Percentiles rank a stretch among this genome's conserved stretches.
Conservation (phyloP, 768 basidiomycete species). For the Mycena galopus region DNA sequence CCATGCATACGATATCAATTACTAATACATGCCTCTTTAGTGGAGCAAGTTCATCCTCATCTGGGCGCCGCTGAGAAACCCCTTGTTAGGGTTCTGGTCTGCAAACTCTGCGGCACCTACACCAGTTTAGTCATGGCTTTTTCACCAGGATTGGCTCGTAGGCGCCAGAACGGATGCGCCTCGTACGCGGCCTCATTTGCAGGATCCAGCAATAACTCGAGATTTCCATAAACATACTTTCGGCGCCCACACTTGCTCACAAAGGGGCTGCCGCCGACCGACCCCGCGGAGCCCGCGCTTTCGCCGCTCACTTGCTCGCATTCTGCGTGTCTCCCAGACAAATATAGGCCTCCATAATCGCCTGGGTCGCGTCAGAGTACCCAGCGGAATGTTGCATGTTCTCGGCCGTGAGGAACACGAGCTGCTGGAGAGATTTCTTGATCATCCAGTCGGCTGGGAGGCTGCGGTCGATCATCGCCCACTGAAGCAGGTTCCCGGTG, state of each 20-base stretch:
- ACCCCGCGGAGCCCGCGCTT: too few species aligned
- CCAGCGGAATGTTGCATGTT: neutral
- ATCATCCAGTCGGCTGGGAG: constrained; percentile 2
- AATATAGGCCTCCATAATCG: constrained; percentile 9
- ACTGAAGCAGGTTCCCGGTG: constrained; percentile 44
- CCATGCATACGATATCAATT: too few species aligned
- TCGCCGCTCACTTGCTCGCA: constrained; percentile 25
- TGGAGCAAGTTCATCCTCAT: too few species aligned
- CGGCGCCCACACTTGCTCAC: constrained; percentile 34
- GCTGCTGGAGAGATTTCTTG: constrained; percentile 7
- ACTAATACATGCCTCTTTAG: too few species aligned
- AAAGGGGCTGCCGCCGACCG: too few species aligned
- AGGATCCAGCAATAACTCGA: neutral
- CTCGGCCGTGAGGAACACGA: constrained; percentile 6
- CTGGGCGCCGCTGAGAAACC: too few species aligned
- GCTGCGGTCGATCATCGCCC: constrained; percentile 40
- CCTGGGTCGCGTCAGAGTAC: neutral
- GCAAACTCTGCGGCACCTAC: neutral
- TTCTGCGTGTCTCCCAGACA: constrained; percentile 1
- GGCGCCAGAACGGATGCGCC: neutral
- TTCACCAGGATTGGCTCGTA: neutral
- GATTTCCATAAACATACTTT: neutral
- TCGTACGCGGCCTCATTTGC: neutral
- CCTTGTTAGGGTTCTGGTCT: neutral
- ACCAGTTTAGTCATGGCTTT: neutral